These are phyloP conservation scores for Cercospora brassicicola DNA, from an alignment of 2,329 filamentous ascomycete species.

Conservation along the genomic window DNA sequence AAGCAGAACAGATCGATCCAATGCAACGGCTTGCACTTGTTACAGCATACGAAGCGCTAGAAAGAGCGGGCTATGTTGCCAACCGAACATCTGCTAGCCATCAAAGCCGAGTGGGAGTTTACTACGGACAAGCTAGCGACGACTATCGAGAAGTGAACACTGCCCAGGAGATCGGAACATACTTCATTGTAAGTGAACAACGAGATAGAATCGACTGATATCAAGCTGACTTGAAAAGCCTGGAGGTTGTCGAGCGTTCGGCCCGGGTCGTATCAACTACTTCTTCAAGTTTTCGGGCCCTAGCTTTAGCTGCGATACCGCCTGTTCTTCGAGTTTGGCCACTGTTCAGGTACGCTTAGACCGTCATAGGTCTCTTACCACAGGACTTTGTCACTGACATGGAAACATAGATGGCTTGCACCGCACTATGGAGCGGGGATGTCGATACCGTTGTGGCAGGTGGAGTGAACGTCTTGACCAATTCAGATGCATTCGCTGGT, in stretches of 20 bases:
- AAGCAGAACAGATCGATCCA: slow-evolving; percentile 77
- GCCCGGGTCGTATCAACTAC: slow-evolving; percentile 68
- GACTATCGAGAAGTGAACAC: slow-evolving; percentile 77
- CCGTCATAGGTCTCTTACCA: too few relatives aligned
- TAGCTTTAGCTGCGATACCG: slow-evolving; percentile 35
- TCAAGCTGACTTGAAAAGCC: slow-evolving; percentile 37
- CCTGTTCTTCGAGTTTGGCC: slow-evolving; percentile 35
- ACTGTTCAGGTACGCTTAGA: slow-evolving; percentile 22
- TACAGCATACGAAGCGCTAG: slow-evolving; percentile 77
- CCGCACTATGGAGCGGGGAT: slow-evolving; percentile 34
- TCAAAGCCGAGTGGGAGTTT: slow-evolving; percentile 66
- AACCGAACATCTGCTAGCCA: slow-evolving; percentile 69
- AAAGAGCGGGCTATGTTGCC: slow-evolving; percentile 75
- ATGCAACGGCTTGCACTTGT: slow-evolving; percentile 75
- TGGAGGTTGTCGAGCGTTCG: slow-evolving; percentile 62
- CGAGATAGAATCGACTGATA: not conserved
- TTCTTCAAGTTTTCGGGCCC: slow-evolving; percentile 54
- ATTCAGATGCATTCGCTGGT: slow-evolving; percentile 21
- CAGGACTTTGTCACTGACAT: too few relatives aligned
- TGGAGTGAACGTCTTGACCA: slow-evolving; percentile 32
- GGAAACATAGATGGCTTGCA: slow-evolving; percentile 20
- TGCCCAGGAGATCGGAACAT: slow-evolving; percentile 68
- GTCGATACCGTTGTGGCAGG: slow-evolving; percentile 36
- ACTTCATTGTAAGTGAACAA: slow-evolving; percentile 53
- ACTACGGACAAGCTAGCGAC: slow-evolving; percentile 73